Percentiles rank a stretch among this genome's conserved stretches.
These are phyloP conservation scores for Cymodocea nodosa DNA, from an alignment of 116 monocot species.

Conservation along the genomic window DNA sequence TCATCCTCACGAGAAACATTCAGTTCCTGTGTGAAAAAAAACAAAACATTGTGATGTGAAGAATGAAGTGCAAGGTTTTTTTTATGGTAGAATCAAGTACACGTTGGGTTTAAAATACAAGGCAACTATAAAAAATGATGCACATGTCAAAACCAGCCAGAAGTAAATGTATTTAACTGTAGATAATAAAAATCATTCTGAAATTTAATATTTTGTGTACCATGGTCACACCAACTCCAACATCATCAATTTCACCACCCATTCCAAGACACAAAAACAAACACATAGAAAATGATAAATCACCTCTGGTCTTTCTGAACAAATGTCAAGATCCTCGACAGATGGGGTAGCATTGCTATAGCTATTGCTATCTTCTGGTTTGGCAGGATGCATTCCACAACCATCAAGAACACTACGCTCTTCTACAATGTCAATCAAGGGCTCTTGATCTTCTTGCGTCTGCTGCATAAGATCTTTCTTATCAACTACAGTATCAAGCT, in stretches of 20 bases:
- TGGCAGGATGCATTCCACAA: neutral
- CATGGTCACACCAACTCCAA: too few species aligned
- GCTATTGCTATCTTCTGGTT: slow-evolving; percentile 15
- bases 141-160: too few species aligned
- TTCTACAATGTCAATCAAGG: neutral
- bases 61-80: neutral
- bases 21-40: neutral
- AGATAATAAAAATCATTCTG: too few species aligned
- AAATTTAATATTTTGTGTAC: too few species aligned
- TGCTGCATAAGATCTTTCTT: neutral
- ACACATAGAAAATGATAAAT: neutral
- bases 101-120: neutral
- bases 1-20: neutral
- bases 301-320: neutral
- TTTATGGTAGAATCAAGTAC: neutral
- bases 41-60: neutral
- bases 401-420: neutral
- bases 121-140: neutral
- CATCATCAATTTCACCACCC: neutral
- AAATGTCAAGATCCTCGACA: neutral
- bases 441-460: slow-evolving; percentile 1
- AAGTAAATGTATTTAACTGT: too few species aligned
- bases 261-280: neutral
- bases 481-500: neutral
- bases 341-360: neutral